phyloP scores from a whole-genome alignment of 257 asterid species.

The Apocynum venetum region DNA sequence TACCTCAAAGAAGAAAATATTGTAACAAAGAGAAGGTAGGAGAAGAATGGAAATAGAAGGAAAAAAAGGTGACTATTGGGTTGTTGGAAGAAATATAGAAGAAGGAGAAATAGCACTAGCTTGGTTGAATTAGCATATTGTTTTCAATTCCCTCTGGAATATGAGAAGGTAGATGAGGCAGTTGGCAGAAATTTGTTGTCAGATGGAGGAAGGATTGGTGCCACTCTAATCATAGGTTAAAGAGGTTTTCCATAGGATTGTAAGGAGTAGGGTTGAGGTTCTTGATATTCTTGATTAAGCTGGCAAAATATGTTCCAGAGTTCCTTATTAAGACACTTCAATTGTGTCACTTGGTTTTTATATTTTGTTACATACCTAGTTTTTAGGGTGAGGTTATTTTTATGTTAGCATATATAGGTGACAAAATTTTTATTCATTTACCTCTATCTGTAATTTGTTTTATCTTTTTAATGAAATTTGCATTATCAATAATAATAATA shows the following conservation, averaged over 20 bases:
- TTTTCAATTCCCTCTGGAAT: constrained; percentile 65
- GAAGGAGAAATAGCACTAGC: constrained; percentile 67
- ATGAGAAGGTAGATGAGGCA: constrained; percentile 56
- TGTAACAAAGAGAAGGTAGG: constrained; percentile 52
- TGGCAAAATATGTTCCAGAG: constrained; percentile 49
- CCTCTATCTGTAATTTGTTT: too few relatives aligned
- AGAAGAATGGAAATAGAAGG: constrained; percentile 88
- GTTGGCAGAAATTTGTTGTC: constrained; percentile 56
- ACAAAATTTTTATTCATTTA: too few relatives aligned
- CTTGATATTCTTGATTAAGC: constrained; percentile 73
- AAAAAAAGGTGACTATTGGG: constrained; percentile 68
- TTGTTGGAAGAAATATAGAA: constrained; percentile 64
- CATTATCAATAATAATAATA: too few relatives aligned
- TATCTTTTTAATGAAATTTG: too few relatives aligned
- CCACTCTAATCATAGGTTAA: constrained; percentile 70
- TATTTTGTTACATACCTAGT: too few relatives aligned
- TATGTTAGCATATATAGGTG: too few relatives aligned
- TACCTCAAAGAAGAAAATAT: too few relatives aligned
- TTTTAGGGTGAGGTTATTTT: too few relatives aligned
- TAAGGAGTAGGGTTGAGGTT: constrained; percentile 78
- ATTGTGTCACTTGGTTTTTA: background rate
- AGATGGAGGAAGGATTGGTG: constrained; percentile 76
- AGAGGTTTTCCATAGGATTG: constrained; percentile 86
- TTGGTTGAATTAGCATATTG: constrained; percentile 48
- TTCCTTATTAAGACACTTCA: constrained; percentile 40